phyloP scores from a whole-genome alignment of 2,329 filamentous ascomycete genomes.

The Beauveria sp. region DNA sequence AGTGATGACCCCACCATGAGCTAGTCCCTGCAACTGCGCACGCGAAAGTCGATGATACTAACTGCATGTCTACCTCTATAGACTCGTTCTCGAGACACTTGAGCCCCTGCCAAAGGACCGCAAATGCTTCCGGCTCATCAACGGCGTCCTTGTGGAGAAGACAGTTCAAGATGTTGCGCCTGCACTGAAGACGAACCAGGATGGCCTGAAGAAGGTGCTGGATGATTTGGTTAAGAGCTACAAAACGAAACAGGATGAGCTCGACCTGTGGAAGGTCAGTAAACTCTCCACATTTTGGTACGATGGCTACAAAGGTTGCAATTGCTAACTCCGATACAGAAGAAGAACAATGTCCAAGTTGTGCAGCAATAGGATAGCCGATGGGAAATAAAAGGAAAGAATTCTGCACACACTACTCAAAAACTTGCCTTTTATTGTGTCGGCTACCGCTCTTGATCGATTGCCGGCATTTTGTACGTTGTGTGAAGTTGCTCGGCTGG shows the following conservation, averaged over 20 bases:
- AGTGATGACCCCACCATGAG: neutral
- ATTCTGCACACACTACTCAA: neutral
- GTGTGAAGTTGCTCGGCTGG: neutral
- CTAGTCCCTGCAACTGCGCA: neutral
- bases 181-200: conserved; percentile 84
- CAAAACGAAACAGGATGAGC: conserved; percentile 85
- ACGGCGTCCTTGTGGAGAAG: conserved; percentile 89
- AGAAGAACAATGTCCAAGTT: conserved; percentile 84
- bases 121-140: conserved; percentile 98
- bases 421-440: neutral
- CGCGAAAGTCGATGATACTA: neutral
- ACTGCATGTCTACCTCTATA: conserved; percentile 30
- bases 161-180: conserved; percentile 91
- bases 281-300: neutral
- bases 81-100: conserved; percentile 89
- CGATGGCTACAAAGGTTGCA: neutral
- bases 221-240: conserved; percentile 96
- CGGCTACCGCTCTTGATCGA: too few relatives aligned
- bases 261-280: conserved; percentile 94
- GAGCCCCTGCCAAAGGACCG: conserved; percentile 73
- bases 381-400: conserved; percentile 19
- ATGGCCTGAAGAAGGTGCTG: conserved; percentile 87
- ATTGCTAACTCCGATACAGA: conserved; percentile 42
- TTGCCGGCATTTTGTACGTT: too few relatives aligned
- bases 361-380: conserved; percentile 57